Conservation (phyloP, 2,329 filamentous ascomycete species). For the Graphium sp. region DNA sequence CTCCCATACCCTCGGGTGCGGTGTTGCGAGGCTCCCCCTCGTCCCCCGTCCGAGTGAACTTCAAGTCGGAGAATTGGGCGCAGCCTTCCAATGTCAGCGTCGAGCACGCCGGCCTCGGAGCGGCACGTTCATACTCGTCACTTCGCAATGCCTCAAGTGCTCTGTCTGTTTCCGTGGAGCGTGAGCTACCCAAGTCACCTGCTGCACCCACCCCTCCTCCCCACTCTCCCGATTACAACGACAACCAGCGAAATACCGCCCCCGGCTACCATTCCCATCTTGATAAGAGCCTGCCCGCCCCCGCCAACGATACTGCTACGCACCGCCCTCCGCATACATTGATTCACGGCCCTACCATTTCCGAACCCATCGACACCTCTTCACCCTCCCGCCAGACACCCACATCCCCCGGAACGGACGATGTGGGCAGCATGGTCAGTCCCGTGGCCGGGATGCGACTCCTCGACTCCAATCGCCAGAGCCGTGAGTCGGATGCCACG, state of each 20-base stretch:
- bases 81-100: constrained; percentile 34
- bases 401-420: constrained; percentile 9
- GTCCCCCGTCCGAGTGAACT: constrained; percentile 16
- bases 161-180: constrained; percentile 9
- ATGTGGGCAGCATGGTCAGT: constrained; percentile 15
- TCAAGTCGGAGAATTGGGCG: constrained; percentile 33
- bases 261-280: too few species aligned
- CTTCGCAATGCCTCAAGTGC: background rate
- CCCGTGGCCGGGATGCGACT: constrained; percentile 13
- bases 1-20: background rate
- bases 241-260: too few species aligned
- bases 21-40: constrained; percentile 1
- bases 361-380: background rate
- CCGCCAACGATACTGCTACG: too few species aligned
- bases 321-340: too few species aligned
- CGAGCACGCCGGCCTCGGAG: constrained; percentile 18
- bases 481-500: constrained; percentile 35
- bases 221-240: constrained; percentile 8
- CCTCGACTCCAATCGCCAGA: constrained; percentile 25
- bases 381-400: background rate
- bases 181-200: constrained; percentile 15
- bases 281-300: too few species aligned
- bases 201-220: constrained; percentile 19
- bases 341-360: too few species aligned
- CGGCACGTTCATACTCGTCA: constrained; percentile 8